Conservation (phyloP, 2,329 filamentous ascomycete species). For the Colletotrichum sp. region DNA sequence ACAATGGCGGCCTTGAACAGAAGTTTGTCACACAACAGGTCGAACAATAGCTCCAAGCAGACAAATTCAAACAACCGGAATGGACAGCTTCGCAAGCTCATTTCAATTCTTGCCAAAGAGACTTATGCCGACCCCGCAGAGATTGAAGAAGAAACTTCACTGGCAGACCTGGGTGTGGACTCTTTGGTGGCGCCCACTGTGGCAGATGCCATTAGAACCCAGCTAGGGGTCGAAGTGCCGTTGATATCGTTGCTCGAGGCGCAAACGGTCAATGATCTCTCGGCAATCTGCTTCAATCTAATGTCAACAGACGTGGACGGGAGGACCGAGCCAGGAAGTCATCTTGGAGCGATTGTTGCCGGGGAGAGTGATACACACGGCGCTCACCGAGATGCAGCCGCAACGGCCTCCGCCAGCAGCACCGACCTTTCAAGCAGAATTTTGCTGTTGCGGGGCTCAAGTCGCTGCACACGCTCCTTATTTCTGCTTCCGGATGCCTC, state of each 20-base stretch:
- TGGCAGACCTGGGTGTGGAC: background rate
- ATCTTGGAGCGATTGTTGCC: background rate
- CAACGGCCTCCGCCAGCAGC: background rate
- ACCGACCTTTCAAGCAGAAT: background rate
- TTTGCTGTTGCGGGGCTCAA: background rate
- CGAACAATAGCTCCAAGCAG: background rate
- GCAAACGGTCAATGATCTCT: background rate
- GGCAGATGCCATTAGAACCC: background rate
- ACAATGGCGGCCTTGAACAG: background rate
- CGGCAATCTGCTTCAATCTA: background rate
- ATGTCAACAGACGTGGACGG: accelerated
- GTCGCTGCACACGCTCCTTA: background rate
- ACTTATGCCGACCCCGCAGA: background rate
- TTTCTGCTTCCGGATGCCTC: background rate
- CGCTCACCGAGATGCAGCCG: background rate
- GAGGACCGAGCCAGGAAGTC: background rate
- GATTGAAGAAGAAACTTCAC: background rate
- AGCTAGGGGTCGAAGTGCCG: background rate
- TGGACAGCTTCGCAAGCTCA: background rate
- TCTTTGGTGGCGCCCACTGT: background rate
- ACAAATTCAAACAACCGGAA: background rate
- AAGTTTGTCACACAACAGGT: background rate
- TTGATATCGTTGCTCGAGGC: background rate
- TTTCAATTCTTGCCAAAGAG: background rate
- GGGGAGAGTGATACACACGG: background rate